Percentiles rank a stretch among this genome's conserved stretches.
phyloP scores from a whole-genome alignment of 108 stramenopile genomes.

The Pseudonitzschia delicatissima region DNA sequence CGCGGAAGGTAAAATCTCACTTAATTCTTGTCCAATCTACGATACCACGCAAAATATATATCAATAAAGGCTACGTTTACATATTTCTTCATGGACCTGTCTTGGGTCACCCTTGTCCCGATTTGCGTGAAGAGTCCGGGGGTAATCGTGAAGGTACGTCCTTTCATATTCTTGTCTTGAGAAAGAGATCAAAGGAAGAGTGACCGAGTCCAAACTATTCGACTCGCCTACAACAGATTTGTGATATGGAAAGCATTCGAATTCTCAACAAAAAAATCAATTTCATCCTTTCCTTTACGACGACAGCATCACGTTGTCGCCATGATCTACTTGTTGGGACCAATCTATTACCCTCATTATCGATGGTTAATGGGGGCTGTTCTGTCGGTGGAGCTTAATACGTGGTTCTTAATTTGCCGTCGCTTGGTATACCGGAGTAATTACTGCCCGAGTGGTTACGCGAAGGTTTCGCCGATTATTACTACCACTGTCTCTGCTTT shows the following conservation, averaged over 20 bases:
- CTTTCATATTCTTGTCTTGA: no score
- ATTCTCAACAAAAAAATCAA: no score
- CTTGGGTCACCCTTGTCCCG: constrained; percentile 60
- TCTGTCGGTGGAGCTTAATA: constrained; percentile 83
- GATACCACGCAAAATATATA: not conserved
- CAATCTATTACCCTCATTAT: constrained; percentile 39
- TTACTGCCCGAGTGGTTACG: constrained; percentile 51
- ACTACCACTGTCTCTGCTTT: constrained; percentile 60
- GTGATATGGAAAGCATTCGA: no score
- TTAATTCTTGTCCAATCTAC: not conserved
- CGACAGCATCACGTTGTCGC: constrained; percentile 82
- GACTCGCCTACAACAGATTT: not conserved
- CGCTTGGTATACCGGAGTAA: constrained; percentile 65
- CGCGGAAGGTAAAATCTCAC: not conserved
- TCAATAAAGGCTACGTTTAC: constrained; percentile 35
- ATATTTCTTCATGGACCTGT: constrained; percentile 68
- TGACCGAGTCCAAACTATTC: not conserved
- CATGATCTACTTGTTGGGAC: constrained; percentile 64
- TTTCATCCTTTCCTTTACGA: constrained; percentile 48
- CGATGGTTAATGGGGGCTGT: constrained; percentile 84
- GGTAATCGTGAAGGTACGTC: constrained; percentile 40
- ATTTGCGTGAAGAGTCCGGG: constrained; percentile 62
- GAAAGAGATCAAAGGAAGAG: no score
- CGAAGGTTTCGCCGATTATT: constrained; percentile 46
- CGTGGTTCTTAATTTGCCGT: constrained; percentile 87